Base-by-base conservation (phyloP, 345 rosid genomes). In the Stellera chamaejasme region DNA sequence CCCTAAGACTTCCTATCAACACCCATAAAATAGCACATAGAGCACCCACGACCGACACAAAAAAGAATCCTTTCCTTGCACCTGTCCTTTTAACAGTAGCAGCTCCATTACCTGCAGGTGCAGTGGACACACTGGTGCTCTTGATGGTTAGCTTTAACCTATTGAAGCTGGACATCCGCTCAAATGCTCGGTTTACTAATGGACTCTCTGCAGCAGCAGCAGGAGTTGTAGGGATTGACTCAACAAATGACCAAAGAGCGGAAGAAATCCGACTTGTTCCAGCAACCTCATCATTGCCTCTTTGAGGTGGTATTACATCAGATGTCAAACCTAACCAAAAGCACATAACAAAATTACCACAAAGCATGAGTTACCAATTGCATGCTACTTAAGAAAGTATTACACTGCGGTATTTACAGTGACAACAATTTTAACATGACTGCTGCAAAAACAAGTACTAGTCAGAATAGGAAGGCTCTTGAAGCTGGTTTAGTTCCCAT, bases 201-300 rank as follows among this genome's bases (percentile, higher is more conserved):
- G 87, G 81, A 44, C 0, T 77, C 80, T 92, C 96, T 1, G 90
- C 58, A 32, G 98, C 98, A 27, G 82, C 79, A 23, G 96, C 98
- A 2, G 98, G 98, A 45, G 74, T 73, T 3, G 95, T 55, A 23
- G 96, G 98, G 66, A 92, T 84, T 1, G 96, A 82, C 51, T 92
- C 98, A 61, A 92, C 80, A 65, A 84, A 81, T 13, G 70, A 15
- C 96, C 96, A 88, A 65, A 92, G 2, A 19, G 80, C 69, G 42
- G 88, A 85, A 59, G 96, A 74, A 56, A 85, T 45, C 81, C 72
- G 58, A 64, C 87, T 73, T 25, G 73, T 44, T 61, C 69, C 65
- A 32, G 10, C 76, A 42, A n/a, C 78, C 36, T 52, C 73, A 16
- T 56, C 75, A 45, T 56, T 54, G 12, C 59, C 66, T 41, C 48